A percentile compares a stretch with the other conserved stretches of the same genome.
Conservation (phyloP, 2,329 filamentous ascomycete species). For the Monosporascus sp. region DNA sequence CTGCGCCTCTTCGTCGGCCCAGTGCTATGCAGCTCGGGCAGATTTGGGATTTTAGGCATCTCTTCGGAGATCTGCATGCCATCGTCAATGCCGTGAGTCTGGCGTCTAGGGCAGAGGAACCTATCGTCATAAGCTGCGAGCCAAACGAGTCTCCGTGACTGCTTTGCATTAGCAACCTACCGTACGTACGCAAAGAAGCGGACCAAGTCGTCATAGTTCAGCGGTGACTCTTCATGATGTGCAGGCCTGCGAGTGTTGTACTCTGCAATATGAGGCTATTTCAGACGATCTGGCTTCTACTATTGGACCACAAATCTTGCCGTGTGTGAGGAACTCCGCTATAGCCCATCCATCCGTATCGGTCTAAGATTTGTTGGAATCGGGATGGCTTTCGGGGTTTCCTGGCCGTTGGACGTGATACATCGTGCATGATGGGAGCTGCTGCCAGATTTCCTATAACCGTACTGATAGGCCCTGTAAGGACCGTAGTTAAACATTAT, state of each 20-base stretch:
- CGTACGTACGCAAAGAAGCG: background rate
- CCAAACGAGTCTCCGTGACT: background rate
- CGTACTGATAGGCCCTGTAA: background rate
- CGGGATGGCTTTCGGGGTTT: background rate
- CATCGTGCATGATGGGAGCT: background rate
- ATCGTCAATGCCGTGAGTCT: background rate
- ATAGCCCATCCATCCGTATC: background rate
- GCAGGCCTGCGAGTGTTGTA: background rate
- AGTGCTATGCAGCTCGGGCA: background rate
- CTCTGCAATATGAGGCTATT: background rate
- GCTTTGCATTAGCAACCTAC: background rate
- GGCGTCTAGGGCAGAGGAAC: background rate
- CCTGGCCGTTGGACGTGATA: background rate
- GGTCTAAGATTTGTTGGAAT: background rate
- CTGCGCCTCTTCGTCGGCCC: background rate
- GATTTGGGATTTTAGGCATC: background rate
- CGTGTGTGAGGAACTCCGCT: background rate
- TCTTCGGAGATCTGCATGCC: background rate
- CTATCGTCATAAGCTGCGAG: background rate
- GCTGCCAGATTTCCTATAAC: background rate
- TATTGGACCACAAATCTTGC: background rate
- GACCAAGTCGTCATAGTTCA: background rate
- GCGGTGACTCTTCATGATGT: too few species aligned
- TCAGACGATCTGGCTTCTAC: background rate
- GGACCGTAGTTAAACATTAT: background rate